These are phyloP conservation scores for Saccharomycopsis babjevae DNA, from an alignment of 805 yeast genomes.

Conservation along the genomic window DNA sequence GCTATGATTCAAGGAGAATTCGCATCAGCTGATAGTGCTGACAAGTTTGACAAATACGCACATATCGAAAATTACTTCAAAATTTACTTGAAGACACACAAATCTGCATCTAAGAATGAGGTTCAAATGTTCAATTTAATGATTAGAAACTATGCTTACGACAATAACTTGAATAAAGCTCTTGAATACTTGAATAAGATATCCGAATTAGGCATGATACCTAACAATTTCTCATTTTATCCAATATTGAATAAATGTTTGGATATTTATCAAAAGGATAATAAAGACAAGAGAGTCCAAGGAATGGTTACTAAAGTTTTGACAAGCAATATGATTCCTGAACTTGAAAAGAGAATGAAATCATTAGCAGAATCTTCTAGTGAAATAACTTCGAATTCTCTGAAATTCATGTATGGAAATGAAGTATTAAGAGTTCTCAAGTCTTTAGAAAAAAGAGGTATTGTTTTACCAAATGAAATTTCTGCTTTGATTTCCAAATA, in stretches of 20 bases:
- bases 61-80: background rate
- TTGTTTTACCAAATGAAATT: background rate
- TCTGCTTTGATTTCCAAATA: background rate
- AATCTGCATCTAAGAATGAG: slow-evolving; percentile 3
- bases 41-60: background rate
- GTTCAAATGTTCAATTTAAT: slow-evolving; percentile 21
- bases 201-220: background rate
- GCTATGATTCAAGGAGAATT: slow-evolving; percentile 18
- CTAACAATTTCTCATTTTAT: slow-evolving; percentile 20
- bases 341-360: background rate
- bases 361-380: background rate
- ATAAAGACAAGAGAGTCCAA: slow-evolving; percentile 20
- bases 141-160: slow-evolving; percentile 21
- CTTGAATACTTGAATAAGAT: slow-evolving; percentile 18
- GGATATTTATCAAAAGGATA: slow-evolving; percentile 16
- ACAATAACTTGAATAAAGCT: slow-evolving; percentile 13
- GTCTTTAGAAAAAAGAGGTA: background rate
- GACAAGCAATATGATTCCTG: background rate
- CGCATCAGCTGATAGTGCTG: background rate
- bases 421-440: slow-evolving; percentile 9
- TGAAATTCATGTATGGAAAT: slow-evolving; percentile 14
- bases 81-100: background rate
- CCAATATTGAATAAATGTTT: slow-evolving; percentile 17
- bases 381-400: background rate
- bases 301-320: slow-evolving; percentile 7